Base-by-base conservation (phyloP, 345 rosid species). In the Leavenworthia alabamica region DNA sequence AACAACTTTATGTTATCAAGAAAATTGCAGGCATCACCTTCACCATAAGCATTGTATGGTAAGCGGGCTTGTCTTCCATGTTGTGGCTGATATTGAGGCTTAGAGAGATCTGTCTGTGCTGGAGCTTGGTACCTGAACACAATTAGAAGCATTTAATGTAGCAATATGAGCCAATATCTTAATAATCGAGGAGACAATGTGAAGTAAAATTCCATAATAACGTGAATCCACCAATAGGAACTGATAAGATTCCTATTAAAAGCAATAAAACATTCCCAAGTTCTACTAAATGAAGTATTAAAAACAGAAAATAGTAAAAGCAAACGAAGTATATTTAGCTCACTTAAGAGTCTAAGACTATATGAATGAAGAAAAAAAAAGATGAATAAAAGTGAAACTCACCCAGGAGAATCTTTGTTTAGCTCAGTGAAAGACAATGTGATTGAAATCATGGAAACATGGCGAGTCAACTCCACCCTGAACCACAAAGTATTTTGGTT, bases 401-500 rank as follows among this genome's bases (percentile, higher is more conserved):
- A 89, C 99, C 99, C 99, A 26, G 90, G 82, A 64, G 92, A 86
- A 64, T 73, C 64, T 27, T 43, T 72, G 72, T 89, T 78, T 20
- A 89, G 88, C 73, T 87, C 96, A 71, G 26, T 68, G 26, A 81
- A 50, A 0, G 99, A 93, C 56, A 93, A 80, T 36, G 96, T 85
- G 65, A 93, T 78, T 50, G 99, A 82, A 62, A 93, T 86, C 97
- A 89, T 81, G 37, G 96, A 93, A 69, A 93, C 97, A 56, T 85
- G 88, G 36, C 97, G 90, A 47, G 91, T 86, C 86, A 81, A 80
- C 79, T 93, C 94, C 78, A 93, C 97, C 60, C 99, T 93, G 86
- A 79, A 81, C 43, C 58, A 79, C 11, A 78, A 1, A n/a, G 13
- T 20, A 60, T 77, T 1, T 27, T 35, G 15, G 37, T 73, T 57